Percentiles rank a stretch among this genome's conserved stretches.
Conservation (phyloP, 805 yeast species). For the Torulaspora gathmanii region DNA sequence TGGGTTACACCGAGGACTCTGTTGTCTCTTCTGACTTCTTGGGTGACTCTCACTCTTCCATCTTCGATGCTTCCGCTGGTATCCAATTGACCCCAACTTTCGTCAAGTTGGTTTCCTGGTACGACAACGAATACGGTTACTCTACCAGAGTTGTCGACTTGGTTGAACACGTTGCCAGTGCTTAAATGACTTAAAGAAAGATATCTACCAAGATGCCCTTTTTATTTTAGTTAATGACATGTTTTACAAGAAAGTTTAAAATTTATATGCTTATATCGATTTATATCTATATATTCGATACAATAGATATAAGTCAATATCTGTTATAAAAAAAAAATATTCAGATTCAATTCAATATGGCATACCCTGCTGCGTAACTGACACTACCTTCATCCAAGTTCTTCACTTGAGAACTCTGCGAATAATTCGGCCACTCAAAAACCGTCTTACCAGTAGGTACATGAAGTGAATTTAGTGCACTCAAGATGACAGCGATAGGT, state of each 20-base stretch:
- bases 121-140: conserved; percentile 74
- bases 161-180: conserved; percentile 55
- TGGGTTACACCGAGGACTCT: conserved; percentile 67
- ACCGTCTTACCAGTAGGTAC: conserved; percentile 15
- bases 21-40: conserved; percentile 69
- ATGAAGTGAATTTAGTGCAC: conserved; percentile 36
- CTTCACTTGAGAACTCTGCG: conserved; percentile 62
- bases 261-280: conserved; percentile 6
- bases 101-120: conserved; percentile 68
- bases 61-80: conserved; percentile 67
- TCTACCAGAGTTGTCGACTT: conserved; percentile 72
- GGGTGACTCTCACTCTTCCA: conserved; percentile 56
- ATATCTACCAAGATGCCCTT: neutral
- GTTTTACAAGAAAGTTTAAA: conserved; percentile 9
- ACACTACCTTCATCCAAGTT: conserved; percentile 66
- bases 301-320: conserved; percentile 1
- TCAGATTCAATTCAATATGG: neutral
- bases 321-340: neutral
- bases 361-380: conserved; percentile 84
- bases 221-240: conserved; percentile 12
- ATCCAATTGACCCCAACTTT: conserved; percentile 64
- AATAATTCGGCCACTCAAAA: conserved; percentile 72
- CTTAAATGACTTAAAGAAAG: conserved; percentile 19
- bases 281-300: conserved; percentile 8
- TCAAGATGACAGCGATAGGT: conserved; percentile 65